Base-by-base conservation (phyloP, 1,284 basidiomycete genomes). In the Ganoderma boninense region DNA sequence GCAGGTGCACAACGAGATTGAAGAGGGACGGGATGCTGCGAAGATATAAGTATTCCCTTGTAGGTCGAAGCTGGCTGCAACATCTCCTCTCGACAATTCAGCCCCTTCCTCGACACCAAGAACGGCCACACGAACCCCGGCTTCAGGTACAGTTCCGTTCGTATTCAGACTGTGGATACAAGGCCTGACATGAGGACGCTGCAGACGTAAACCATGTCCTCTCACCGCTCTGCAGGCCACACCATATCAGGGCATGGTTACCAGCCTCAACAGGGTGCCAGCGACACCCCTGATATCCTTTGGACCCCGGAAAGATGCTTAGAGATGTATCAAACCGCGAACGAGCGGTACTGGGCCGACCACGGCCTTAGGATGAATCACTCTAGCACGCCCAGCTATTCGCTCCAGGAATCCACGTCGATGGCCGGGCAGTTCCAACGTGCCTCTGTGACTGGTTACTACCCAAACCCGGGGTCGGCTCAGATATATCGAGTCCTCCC, bases 271-370 rank as follows among this genome's bases (percentile, higher is more conserved):
- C 57, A 59, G 57, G 35, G 20, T n/a, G n/a, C 60, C 20, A 14
- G 46, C 18, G 62, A 46, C n/a, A 14, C 63, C 32, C 49, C 10
- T 7, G 54, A 40, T 4, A 29, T 26, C 0, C 3, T 46, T 11
- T 69, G 59, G 62, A 65, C 68, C 1, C 29, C 65, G 2, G 68
- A 72, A 35, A 65, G 23, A 18, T 69, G 63, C 29, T 54, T 72
- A 4, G 20, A 32, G 8, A 54, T 40, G 8, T 73, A 61, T 42
- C 62, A 73, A 38, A 59, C 40, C 0, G 40, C 64, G 6, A 69
- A 67, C 59, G 67, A 73, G 23, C 67, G 62, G 32, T 70, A 73
- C 63, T 73, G 71, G 71, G 32, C 13, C 0, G 63, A 62, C 14
- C 65, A 62, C 7, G 60, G 62, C 4, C 63, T 73, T 20, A 54